Conservation (phyloP, 305 asterid genomes). For the Solanum hybrid region DNA sequence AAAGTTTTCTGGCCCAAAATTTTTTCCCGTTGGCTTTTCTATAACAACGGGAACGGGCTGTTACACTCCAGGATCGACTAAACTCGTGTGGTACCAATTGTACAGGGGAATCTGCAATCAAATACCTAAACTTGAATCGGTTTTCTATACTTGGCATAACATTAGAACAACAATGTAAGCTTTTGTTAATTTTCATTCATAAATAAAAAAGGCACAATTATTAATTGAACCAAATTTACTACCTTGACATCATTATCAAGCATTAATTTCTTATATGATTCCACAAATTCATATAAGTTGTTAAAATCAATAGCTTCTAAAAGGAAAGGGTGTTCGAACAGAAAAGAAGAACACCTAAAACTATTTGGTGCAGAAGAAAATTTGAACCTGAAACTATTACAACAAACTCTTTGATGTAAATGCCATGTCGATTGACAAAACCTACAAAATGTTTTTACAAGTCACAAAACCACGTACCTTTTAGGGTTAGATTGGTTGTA, state of each 20-base stretch:
- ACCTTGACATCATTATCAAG: not conserved
- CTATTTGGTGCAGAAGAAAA: not conserved
- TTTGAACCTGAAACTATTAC: not conserved
- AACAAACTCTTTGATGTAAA: not conserved
- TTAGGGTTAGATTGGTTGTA: not conserved
- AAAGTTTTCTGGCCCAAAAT: no score
- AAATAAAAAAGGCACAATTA: not conserved
- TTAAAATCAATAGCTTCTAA: not conserved
- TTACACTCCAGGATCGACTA: not conserved
- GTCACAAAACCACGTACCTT: not conserved
- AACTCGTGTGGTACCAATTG: not conserved
- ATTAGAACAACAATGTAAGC: not conserved
- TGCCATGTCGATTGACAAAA: not conserved
- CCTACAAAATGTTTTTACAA: not conserved
- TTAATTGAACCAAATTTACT: not conserved
- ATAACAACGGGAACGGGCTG: no score
- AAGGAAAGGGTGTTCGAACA: not conserved
- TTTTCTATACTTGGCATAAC: not conserved
- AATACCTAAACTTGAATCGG: not conserved
- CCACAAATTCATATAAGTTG: not conserved
- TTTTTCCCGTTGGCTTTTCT: no score
- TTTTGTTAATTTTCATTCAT: not conserved
- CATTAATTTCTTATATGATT: not conserved
- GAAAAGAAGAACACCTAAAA: not conserved
- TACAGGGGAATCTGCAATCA: not conserved